Base-by-base conservation (phyloP, 495 filamentous ascomycete genomes). In the Lichina pygmaea region DNA sequence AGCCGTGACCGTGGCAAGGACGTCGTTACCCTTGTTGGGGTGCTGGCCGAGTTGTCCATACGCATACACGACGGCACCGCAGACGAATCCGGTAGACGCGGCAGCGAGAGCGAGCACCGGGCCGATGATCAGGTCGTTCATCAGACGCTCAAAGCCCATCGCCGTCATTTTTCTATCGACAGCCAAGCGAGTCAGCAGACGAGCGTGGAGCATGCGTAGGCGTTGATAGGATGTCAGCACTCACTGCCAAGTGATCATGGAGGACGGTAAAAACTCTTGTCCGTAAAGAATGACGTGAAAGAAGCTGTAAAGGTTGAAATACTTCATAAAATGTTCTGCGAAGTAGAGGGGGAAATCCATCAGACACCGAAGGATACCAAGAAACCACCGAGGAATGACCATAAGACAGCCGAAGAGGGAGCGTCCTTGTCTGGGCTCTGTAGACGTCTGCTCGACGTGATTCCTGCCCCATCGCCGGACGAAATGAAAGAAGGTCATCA, bases 271-370 rank as follows among this genome's bases (percentile, higher is more conserved):
- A 54, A 92, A 94, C 0, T 77, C 58, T 53, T 89, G 86, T 24
- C 86, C 86, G 54, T 93, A 92, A 1, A 93, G 64, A 0, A 86
- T 84, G 53, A 95, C 92, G 57, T 93, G 77, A 15, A 75, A 81
- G 59, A 93, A 93, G 0, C 83, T 85, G 51, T 93, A 94, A 52
- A 81, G 72, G 52, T 79, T 80, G 53, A 82, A 24, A 4, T 24
- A 4, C 24, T 4, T 24, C 24, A 24, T 2, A 4, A 24, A 24
- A 24, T 24, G 24, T 24, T 24, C 2, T 24, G 24, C 59, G 57
- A 76, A 82, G 46, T 81, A 68, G 6, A 86, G 74, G 0, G 78
- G 74, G 83, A 86, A 93, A 50, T 92, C 75, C 1, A 93, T 64
- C 44, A 93, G 51, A 9, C 70, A 65, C 46, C 93, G 79, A 47